Percentiles rank a stretch among this genome's conserved stretches.
Conservation (phyloP, 1,284 basidiomycete species). For the Stereum hirsutum region DNA sequence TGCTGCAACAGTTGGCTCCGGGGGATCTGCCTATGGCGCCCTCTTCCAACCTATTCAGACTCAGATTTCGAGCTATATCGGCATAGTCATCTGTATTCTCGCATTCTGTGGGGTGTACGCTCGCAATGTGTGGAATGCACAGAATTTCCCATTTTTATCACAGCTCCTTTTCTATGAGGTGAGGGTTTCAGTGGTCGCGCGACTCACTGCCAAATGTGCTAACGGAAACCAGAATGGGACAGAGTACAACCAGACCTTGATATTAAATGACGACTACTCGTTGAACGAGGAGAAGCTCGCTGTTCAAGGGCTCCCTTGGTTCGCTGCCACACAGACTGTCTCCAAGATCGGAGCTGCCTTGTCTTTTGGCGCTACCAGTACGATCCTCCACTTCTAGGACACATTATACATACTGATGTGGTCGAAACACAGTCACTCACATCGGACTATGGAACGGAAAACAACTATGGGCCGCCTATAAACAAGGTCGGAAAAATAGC, state of each 20-base stretch:
- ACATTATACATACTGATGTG: too few species aligned
- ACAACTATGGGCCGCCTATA: too few species aligned
- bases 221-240: too few species aligned
- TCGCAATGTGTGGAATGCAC: constrained; percentile 29
- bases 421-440: too few species aligned
- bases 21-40: too few species aligned
- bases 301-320: constrained; percentile 32
- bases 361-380: constrained; percentile 32
- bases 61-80: not conserved
- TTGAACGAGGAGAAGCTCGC: constrained; percentile 30
- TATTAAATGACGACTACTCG: constrained; percentile 25
- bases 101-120: not conserved
- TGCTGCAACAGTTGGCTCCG: not conserved
- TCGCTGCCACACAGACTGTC: constrained; percentile 21
- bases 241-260: constrained; percentile 21
- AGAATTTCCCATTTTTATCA: constrained; percentile 37
- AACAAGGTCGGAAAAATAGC: too few species aligned
- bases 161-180: constrained; percentile 29
- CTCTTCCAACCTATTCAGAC: not conserved
- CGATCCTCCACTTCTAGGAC: too few species aligned
- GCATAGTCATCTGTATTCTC: not conserved
- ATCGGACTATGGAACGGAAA: constrained; percentile 36
- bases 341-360: constrained; percentile 30
- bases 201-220: too few species aligned
- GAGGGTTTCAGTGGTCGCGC: too few species aligned